Evolutionary conservation across 306 rosid genomes (phyloP).

Genomic region (Ammopiptanthus mongolicus): DNA sequence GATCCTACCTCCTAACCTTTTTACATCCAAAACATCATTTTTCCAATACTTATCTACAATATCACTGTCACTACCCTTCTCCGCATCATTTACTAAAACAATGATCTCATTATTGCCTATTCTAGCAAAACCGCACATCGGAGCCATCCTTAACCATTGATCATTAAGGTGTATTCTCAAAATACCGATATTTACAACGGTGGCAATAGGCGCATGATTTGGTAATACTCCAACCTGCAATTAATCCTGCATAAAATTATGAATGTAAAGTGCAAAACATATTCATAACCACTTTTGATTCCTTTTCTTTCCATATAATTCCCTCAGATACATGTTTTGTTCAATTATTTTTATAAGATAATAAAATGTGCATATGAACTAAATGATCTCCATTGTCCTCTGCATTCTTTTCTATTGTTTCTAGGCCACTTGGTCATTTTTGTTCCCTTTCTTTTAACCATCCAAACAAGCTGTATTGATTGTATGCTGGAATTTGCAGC

Average conservation of each 20-base stretch:
- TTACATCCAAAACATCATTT: no score
- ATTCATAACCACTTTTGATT: background rate
- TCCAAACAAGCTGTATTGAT: background rate
- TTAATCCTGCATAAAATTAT: background rate
- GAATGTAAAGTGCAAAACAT: background rate
- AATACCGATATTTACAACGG: no score
- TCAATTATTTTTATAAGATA: background rate
- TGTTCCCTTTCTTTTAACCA: conserved; percentile 2
- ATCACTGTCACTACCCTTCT: no score
- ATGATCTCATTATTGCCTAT: no score
- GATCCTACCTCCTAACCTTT: no score
- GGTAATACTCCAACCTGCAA: background rate
- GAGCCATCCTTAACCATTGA: no score
- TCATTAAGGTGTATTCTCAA: no score
- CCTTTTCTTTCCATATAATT: background rate
- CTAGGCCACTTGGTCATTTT: background rate
- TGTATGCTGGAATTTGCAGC: background rate
- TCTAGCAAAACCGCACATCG: no score
- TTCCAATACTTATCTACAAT: no score
- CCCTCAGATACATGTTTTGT: background rate
- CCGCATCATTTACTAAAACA: no score
- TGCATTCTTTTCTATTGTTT: background rate
- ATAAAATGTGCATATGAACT: background rate
- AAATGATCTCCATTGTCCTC: background rate
- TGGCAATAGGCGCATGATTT: no score